A percentile compares a stretch with the other conserved stretches of the same genome.
Conservation (phyloP, 2,329 filamentous ascomycete species). For the Scleromitrula shiraiana region DNA sequence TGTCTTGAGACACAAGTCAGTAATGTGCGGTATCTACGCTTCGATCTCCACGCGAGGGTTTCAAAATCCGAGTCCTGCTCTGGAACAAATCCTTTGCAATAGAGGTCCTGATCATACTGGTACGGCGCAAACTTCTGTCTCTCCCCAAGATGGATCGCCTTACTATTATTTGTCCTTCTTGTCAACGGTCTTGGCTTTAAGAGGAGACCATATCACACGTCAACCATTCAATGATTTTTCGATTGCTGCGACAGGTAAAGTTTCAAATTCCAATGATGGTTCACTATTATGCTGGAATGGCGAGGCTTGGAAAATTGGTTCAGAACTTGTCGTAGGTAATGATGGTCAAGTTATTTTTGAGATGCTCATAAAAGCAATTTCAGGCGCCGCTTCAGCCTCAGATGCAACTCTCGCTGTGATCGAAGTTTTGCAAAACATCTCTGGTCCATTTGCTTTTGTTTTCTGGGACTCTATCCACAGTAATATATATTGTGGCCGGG, state of each 20-base stretch:
- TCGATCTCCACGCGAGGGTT: constrained; percentile 35
- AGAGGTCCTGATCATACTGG: constrained; percentile 54
- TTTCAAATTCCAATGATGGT: constrained; percentile 32
- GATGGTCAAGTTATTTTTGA: constrained; percentile 67
- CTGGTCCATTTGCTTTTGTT: constrained; percentile 85
- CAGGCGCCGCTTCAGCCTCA: constrained; percentile 12
- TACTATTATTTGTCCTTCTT: constrained; percentile 52
- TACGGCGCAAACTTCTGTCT: constrained; percentile 31
- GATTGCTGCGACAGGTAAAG: neutral
- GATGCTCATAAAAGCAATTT: constrained; percentile 40
- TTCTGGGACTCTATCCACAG: constrained; percentile 60
- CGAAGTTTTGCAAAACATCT: constrained; percentile 50
- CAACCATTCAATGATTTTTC: constrained; percentile 61
- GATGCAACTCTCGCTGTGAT: constrained; percentile 34
- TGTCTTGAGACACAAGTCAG: neutral
- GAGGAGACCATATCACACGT: constrained; percentile 59
- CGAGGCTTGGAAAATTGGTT: constrained; percentile 76
- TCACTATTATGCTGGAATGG: constrained; percentile 94
- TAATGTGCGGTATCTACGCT: constrained; percentile 56
- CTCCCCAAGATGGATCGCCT: constrained; percentile 22
- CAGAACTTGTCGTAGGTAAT: constrained; percentile 56
- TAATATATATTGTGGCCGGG: constrained; percentile 73
- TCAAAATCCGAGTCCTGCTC: constrained; percentile 28
- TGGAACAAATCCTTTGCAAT: constrained; percentile 42
- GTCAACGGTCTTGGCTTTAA: constrained; percentile 85